phyloP scores from a whole-genome alignment of 2,329 filamentous ascomycete species.

The Cordyceps farinosa region DNA sequence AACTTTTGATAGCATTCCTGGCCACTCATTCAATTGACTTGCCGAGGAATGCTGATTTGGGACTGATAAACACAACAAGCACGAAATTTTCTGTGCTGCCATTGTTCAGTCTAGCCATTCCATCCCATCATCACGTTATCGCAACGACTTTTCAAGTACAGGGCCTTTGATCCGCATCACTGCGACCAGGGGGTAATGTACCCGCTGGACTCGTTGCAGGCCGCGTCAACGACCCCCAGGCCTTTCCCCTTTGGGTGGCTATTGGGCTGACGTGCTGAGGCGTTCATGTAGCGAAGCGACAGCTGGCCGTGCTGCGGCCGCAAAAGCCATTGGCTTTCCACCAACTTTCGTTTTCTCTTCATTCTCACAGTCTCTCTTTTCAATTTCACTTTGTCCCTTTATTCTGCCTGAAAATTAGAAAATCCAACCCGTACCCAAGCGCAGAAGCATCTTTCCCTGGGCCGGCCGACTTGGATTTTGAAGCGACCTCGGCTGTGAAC shows the following conservation, averaged over 20 bases:
- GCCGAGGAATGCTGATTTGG: too few species aligned
- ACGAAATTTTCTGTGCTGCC: too few species aligned
- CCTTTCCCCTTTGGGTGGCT: not conserved
- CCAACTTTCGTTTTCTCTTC: too few species aligned
- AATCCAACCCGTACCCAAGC: not conserved
- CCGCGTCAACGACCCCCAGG: not conserved
- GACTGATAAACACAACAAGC: too few species aligned
- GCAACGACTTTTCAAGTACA: not conserved
- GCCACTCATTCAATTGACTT: too few species aligned
- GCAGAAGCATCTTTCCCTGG: not conserved
- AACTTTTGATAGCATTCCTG: too few species aligned
- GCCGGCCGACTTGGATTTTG: not conserved
- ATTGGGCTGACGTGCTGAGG: not conserved
- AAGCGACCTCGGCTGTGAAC: not conserved
- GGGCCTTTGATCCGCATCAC: not conserved
- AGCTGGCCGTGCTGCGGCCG: not conserved
- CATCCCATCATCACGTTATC: not conserved
- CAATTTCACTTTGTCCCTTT: too few species aligned
- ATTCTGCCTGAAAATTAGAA: not conserved
- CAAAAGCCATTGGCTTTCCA: too few species aligned
- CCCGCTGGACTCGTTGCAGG: constrained; percentile 6
- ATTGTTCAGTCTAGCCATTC: too few species aligned
- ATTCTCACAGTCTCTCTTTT: too few species aligned
- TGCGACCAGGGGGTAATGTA: constrained; percentile 3
- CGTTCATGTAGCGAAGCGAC: not conserved